Evolutionary conservation across 495 filamentous ascomycete genomes (phyloP).

Genomic region (Xylaria sp.): DNA sequence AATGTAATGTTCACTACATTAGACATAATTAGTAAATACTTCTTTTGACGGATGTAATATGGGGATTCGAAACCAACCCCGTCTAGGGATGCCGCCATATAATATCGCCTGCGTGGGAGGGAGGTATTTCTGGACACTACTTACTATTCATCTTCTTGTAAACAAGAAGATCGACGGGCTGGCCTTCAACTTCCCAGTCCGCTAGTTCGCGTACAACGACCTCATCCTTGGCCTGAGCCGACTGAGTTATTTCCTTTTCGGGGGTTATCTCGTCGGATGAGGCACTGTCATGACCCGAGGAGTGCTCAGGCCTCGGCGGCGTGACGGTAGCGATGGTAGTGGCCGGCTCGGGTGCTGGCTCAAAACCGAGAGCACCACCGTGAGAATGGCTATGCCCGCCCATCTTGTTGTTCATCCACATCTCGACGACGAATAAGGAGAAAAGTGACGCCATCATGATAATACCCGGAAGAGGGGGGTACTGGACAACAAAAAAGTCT

Average conservation of each 20-base stretch:
- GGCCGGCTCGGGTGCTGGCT: slow-evolving; percentile 32
- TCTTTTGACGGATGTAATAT: background rate
- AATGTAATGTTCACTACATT: slow-evolving; percentile 57
- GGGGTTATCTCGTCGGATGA: slow-evolving; percentile 45
- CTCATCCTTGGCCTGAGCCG: slow-evolving; percentile 26
- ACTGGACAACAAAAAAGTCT: slow-evolving; percentile 59
- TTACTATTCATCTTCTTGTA: slow-evolving; percentile 51
- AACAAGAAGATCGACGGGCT: slow-evolving; percentile 51
- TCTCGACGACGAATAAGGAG: slow-evolving; percentile 61
- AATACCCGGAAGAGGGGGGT: slow-evolving; percentile 65
- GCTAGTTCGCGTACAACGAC: slow-evolving; percentile 38
- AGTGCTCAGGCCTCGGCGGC: slow-evolving; percentile 37
- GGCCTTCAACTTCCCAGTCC: slow-evolving; percentile 49
- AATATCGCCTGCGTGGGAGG: background rate
- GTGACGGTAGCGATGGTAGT: slow-evolving; percentile 16
- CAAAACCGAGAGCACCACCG: slow-evolving; percentile 55
- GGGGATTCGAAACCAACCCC: background rate
- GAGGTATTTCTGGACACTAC: background rate
- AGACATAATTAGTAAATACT: background rate
- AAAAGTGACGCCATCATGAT: slow-evolving; percentile 67
- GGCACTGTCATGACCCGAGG: slow-evolving; percentile 39
- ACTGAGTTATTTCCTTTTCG: slow-evolving; percentile 48
- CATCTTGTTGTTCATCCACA: slow-evolving; percentile 59
- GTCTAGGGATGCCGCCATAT: too few species aligned
- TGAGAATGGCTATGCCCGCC: slow-evolving; percentile 54